phyloP scores from a whole-genome alignment of 2,329 filamentous ascomycete genomes.

The Moelleriella libera region DNA sequence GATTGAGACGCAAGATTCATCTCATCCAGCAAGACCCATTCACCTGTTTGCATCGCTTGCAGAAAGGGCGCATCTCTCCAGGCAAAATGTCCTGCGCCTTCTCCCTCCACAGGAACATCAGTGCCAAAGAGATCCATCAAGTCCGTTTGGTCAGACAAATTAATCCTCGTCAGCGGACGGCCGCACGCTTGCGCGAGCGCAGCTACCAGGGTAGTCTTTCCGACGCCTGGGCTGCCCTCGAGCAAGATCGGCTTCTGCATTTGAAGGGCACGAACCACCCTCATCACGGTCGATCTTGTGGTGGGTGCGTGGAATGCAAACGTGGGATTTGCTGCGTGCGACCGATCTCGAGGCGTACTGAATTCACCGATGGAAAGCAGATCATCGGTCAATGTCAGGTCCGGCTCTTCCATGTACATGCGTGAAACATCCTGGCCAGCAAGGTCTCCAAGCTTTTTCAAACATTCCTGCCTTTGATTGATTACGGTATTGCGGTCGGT shows the following conservation, averaged over 20 bases:
- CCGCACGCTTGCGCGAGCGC: slow-evolving; percentile 72
- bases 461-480: slow-evolving; percentile 56
- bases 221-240: slow-evolving; percentile 94
- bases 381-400: slow-evolving; percentile 36
- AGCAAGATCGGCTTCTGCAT: slow-evolving; percentile 83
- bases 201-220: slow-evolving; percentile 86
- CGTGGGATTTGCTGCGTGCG: slow-evolving; percentile 17
- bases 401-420: slow-evolving; percentile 51
- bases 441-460: slow-evolving; percentile 56
- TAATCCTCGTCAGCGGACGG: slow-evolving; percentile 79
- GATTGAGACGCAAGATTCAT: slow-evolving; percentile 98
- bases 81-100: slow-evolving; percentile 75
- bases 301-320: slow-evolving; percentile 75
- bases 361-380: slow-evolving; percentile 62
- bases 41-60: slow-evolving; percentile 88
- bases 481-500: slow-evolving; percentile 56
- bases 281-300: slow-evolving; percentile 78
- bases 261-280: slow-evolving; percentile 78
- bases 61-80: slow-evolving; percentile 95
- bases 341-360: slow-evolving; percentile 38
- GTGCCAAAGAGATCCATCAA: slow-evolving; percentile 95
- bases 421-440: slow-evolving; percentile 46
- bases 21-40: slow-evolving; percentile 94
- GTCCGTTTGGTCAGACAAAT: slow-evolving; percentile 94
- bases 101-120: slow-evolving; percentile 90